Conservation (phyloP, 768 basidiomycete genomes). For the Leucosporidium scottii region DNA sequence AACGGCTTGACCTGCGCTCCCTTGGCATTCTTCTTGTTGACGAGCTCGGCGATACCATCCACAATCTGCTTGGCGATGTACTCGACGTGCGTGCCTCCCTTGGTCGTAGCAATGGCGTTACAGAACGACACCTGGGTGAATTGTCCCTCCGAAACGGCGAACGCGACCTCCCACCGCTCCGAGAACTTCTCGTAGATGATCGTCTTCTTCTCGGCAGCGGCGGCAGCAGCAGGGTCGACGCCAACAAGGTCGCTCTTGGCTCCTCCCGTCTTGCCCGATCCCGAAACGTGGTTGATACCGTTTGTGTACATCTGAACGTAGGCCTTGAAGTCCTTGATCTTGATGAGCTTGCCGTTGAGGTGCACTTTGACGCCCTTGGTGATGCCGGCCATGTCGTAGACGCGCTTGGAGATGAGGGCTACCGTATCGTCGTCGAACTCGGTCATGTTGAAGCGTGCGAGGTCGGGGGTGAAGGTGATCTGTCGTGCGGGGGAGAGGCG, state of each 20-base stretch:
- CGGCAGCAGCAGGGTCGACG: conserved; percentile 24
- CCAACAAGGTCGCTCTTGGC: conserved; percentile 16
- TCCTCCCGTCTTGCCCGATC: conserved; percentile 50
- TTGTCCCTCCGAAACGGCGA: conserved; percentile 83
- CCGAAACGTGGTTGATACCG: conserved; percentile 57
- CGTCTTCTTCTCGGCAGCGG: conserved; percentile 62
- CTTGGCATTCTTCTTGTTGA: conserved; percentile 87
- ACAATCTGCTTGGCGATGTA: conserved; percentile 80
- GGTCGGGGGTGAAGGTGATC: conserved; percentile 87
- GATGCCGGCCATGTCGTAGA: conserved; percentile 95
- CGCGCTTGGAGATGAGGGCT: conserved; percentile 80
- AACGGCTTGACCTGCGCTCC: conserved; percentile 84
- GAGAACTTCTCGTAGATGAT: conserved; percentile 74
- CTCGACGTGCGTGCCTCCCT: conserved; percentile 89
- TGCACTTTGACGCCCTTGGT: conserved; percentile 86
- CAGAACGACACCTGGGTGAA: conserved; percentile 95
- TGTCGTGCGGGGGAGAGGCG: conserved; percentile 47
- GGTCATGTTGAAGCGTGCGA: conserved; percentile 73
- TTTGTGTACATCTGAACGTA: conserved; percentile 92
- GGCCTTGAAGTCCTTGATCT: conserved; percentile 91
- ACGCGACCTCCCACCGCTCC: conserved; percentile 88
- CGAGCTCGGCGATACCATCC: conserved; percentile 68
- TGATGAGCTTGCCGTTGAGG: conserved; percentile 76
- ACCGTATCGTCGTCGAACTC: conserved; percentile 87
- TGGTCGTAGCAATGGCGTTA: conserved; percentile 92